phyloP scores from a whole-genome alignment of 2,329 filamentous ascomycete genomes.

The Chaetomium strumarium region DNA sequence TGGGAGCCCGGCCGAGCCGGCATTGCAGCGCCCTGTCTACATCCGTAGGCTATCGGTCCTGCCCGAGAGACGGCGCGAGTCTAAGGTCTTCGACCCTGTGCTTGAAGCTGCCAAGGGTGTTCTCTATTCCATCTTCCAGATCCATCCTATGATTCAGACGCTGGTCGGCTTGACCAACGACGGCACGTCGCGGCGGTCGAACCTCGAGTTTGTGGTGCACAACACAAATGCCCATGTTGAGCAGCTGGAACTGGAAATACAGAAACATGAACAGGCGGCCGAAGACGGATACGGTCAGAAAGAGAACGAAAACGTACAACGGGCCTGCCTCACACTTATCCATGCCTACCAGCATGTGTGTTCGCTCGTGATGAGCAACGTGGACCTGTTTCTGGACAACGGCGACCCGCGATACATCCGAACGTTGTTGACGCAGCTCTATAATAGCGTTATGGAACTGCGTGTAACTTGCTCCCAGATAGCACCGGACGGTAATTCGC shows the following conservation, averaged over 20 bases:
- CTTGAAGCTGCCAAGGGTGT: slow-evolving; percentile 62
- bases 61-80: slow-evolving; percentile 58
- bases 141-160: slow-evolving; percentile 62
- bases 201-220: slow-evolving; percentile 61
- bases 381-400: slow-evolving; percentile 59
- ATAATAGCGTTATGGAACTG: slow-evolving; percentile 63
- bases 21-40: slow-evolving; percentile 54
- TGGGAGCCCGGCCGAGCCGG: slow-evolving; percentile 53
- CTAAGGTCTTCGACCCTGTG: slow-evolving; percentile 54
- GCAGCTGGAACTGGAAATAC: slow-evolving; percentile 59
- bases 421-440: slow-evolving; percentile 56
- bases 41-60: slow-evolving; percentile 58
- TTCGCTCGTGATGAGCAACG: slow-evolving; percentile 53
- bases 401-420: slow-evolving; percentile 62
- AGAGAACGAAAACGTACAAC: slow-evolving; percentile 58
- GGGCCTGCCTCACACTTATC: slow-evolving; percentile 58
- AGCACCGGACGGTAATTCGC: slow-evolving; percentile 28
- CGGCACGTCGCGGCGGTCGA: slow-evolving; percentile 54
- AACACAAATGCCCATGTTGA: slow-evolving; percentile 62
- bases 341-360: slow-evolving; percentile 62
- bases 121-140: slow-evolving; percentile 61
- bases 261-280: slow-evolving; percentile 50
- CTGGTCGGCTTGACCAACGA: slow-evolving; percentile 57
- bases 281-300: slow-evolving; percentile 44
- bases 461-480: slow-evolving; percentile 45